Evolutionary conservation across 306 rosid species (phyloP), one percentile per base, ranked within the genome.

Genomic region (Medicago lupulina): DNA sequence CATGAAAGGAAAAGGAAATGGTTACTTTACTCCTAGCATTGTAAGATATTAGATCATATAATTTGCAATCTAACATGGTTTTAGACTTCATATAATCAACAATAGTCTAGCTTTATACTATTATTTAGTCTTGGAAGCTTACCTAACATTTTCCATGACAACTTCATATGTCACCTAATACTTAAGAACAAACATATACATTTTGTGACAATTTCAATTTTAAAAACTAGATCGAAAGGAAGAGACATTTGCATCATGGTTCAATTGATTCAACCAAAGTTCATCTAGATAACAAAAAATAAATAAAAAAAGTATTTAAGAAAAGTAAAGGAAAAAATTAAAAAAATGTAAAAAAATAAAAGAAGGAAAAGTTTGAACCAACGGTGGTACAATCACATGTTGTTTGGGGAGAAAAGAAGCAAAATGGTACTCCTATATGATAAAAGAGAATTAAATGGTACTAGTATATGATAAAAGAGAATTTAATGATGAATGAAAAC

Each of bases 101-200:
- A 72, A 18, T 21, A 79, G 79, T 40, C 25, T 62, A 14, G 76
- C 36, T 74, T 64, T 57, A 50, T 61, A 66, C 6, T 16, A 17
- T 65, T 7, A 17, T 65, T 7, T 73, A 18, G 44, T 66, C 10
- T 41, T 70, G 74, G 75, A 54, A 81, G 59, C 81, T 49, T 59
- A 81, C 83, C 85, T 64, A 85, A 78, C 85, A 77, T 73, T 80
- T 73, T 6, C 51, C 34, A 76, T 76, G 69, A 10, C 55, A 61
- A 53, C 23, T 70, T 81, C 83, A 70, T 55, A 74, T 81, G 43
- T 62, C 64, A 63, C 78, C 85, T 81, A 74, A 39, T 62, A 39
- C 83, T 71, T 36, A 1, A 39, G 14, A 67, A 66, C 66, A 74
- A 28, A 77, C 8, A 18, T 10, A 19, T 15, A 57, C 36, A 18